Percentiles rank a stretch among this genome's conserved stretches.
Evolutionary conservation across 2,329 filamentous ascomycete genomes (phyloP).

Genomic region (Chalaropsis ovoidea): DNA sequence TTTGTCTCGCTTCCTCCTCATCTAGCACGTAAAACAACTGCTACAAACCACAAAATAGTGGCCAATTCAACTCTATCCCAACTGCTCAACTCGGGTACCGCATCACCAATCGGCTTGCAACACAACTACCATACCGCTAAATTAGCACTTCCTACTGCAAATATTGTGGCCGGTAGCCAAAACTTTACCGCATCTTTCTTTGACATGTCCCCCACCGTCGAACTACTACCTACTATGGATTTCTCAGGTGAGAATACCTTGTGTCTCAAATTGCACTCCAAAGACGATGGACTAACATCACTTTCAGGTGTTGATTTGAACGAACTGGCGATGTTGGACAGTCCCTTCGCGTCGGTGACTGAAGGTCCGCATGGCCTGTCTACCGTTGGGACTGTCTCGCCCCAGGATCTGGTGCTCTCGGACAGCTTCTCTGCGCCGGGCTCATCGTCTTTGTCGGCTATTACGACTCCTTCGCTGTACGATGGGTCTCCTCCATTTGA

Average conservation of each 20-base stretch:
- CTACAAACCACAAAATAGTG: constrained; percentile 2
- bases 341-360: constrained; percentile 36
- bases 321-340: constrained; percentile 49
- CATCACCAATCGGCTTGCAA: not conserved
- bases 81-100: not conserved
- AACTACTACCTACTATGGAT: constrained; percentile 15
- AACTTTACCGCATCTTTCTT: not conserved
- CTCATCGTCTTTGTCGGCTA: constrained; percentile 67
- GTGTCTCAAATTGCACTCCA: constrained; percentile 32
- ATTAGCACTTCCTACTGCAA: not conserved
- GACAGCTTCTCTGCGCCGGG: constrained; percentile 68
- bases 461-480: constrained; percentile 75
- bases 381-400: constrained; percentile 66
- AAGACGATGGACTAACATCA: not conserved
- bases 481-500: constrained; percentile 60
- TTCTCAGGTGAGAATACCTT: constrained; percentile 17
- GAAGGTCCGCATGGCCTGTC: constrained; percentile 25
- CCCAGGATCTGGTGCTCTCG: constrained; percentile 65
- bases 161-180: not conserved
- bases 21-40: constrained; percentile 31
- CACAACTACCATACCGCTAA: not conserved
- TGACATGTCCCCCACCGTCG: not conserved
- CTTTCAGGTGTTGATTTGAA: constrained; percentile 47
- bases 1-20: constrained; percentile 65
- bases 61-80: not conserved